phyloP scores from a whole-genome alignment of 306 rosid genomes.

The Malus sieversii region DNA sequence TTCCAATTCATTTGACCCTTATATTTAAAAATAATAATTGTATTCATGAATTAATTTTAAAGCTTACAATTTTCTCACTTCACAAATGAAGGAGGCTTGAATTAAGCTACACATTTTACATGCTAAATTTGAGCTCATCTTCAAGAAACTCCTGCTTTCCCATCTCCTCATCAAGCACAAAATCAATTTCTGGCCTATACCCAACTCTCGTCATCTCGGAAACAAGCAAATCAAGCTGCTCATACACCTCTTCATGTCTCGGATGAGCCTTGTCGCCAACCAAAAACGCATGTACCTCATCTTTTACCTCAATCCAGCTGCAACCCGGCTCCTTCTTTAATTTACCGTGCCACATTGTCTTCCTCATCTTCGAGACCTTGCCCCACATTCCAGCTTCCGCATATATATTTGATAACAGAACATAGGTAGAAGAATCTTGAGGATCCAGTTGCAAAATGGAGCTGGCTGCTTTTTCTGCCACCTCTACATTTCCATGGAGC shows the following conservation, averaged over 20 bases:
- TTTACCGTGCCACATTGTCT: slow-evolving; percentile 48
- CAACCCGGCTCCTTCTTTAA: slow-evolving; percentile 89
- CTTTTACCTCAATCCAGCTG: slow-evolving; percentile 89
- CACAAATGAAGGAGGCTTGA: background rate
- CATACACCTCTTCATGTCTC: slow-evolving; percentile 51
- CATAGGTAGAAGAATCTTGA: background rate
- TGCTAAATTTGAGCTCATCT: slow-evolving; percentile 5
- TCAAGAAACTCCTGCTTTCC: slow-evolving; percentile 16
- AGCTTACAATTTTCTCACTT: no score
- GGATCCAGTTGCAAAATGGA: background rate
- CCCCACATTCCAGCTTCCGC: slow-evolving; percentile 19
- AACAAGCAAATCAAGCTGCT: slow-evolving; percentile 45
- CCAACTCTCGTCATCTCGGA: slow-evolving; percentile 62
- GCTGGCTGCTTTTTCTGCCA: background rate
- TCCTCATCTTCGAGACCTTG: slow-evolving; percentile 45
- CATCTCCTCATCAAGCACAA: slow-evolving; percentile 34
- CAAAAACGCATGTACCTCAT: slow-evolving; percentile 65
- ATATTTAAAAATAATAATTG: no score
- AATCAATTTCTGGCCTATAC: slow-evolving; percentile 31
- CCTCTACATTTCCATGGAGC: background rate
- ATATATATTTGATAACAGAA: background rate
- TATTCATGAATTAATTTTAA: no score
- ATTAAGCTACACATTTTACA: background rate
- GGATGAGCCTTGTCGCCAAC: slow-evolving; percentile 90
- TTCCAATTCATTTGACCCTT: no score